Percentiles rank a stretch among this genome's conserved stretches.
Conservation (phyloP, 768 basidiomycete species). For the Zangia roseola region DNA sequence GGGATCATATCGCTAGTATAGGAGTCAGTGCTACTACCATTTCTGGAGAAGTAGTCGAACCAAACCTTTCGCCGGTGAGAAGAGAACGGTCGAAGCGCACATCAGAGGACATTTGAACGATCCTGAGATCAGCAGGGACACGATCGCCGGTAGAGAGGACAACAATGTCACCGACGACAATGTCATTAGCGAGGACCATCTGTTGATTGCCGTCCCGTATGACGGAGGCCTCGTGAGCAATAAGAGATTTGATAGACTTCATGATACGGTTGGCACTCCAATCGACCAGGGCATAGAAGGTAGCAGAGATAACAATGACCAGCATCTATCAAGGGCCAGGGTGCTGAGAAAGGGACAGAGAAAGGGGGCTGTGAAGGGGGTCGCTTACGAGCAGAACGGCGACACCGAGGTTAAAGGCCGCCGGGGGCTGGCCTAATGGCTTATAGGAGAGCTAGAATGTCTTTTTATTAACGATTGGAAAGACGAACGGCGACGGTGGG, state of each 20-base stretch:
- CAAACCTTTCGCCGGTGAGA: slow-evolving; percentile 49
- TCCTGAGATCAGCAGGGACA: slow-evolving; percentile 57
- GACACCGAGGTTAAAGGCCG: slow-evolving; percentile 48
- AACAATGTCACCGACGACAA: slow-evolving; percentile 58
- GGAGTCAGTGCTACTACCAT: neutral
- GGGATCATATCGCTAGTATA: slow-evolving; percentile 40
- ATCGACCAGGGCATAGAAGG: slow-evolving; percentile 51
- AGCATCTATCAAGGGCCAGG: slow-evolving; percentile 33
- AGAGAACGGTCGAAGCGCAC: slow-evolving; percentile 53
- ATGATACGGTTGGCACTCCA: slow-evolving; percentile 50
- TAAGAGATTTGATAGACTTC: slow-evolving; percentile 56
- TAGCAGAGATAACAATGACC: slow-evolving; percentile 41
- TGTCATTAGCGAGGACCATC: slow-evolving; percentile 49
- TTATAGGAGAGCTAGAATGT: slow-evolving; percentile 47
- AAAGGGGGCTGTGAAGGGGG: slow-evolving; percentile 10
- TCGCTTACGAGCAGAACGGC: slow-evolving; percentile 46
- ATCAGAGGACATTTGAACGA: slow-evolving; percentile 51
- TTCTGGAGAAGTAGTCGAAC: neutral
- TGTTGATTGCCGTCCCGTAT: slow-evolving; percentile 49
- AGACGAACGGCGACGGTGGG: neutral
- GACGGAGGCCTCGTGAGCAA: slow-evolving; percentile 57
- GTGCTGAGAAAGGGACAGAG: neutral
- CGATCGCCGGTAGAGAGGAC: slow-evolving; percentile 54
- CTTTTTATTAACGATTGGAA: slow-evolving; percentile 10
- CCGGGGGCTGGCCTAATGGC: slow-evolving; percentile 46